Percentiles rank a stretch among this genome's conserved stretches.
These are phyloP conservation scores for Cicer chorassanicum DNA, from an alignment of 306 rosid species.

Conservation along the genomic window DNA sequence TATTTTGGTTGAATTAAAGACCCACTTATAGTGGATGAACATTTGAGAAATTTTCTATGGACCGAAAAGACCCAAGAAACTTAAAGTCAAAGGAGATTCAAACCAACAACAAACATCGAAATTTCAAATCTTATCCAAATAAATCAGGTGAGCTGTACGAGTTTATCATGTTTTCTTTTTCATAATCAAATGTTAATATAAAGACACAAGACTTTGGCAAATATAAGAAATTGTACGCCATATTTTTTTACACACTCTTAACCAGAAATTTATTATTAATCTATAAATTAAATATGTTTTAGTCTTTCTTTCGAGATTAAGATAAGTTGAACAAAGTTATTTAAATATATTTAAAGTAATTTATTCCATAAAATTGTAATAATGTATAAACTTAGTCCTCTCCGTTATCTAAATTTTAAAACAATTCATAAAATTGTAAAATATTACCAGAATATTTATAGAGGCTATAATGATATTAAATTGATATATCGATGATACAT, in stretches of 20 bases:
- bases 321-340: too few species aligned
- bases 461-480: too few species aligned
- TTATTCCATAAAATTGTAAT: too few species aligned
- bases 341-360: too few species aligned
- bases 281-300: too few species aligned
- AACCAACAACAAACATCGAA: neutral
- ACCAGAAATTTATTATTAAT: too few species aligned
- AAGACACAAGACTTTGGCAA: neutral
- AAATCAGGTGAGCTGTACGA: neutral
- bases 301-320: too few species aligned
- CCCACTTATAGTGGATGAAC: neutral
- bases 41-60: neutral
- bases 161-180: neutral
- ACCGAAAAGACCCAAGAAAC: neutral
- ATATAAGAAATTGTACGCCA: neutral
- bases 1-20: neutral
- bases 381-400: too few species aligned
- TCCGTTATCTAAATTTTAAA: too few species aligned
- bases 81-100: constrained; percentile 29
- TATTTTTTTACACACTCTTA: neutral
- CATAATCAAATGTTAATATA: neutral
- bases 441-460: too few species aligned
- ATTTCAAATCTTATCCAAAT: constrained; percentile 21
- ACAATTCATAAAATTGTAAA: too few species aligned
- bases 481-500: too few species aligned